These are phyloP conservation scores for Selaginella tamariscina DNA, from an alignment of 75 land plant species.

Conservation along the genomic window DNA sequence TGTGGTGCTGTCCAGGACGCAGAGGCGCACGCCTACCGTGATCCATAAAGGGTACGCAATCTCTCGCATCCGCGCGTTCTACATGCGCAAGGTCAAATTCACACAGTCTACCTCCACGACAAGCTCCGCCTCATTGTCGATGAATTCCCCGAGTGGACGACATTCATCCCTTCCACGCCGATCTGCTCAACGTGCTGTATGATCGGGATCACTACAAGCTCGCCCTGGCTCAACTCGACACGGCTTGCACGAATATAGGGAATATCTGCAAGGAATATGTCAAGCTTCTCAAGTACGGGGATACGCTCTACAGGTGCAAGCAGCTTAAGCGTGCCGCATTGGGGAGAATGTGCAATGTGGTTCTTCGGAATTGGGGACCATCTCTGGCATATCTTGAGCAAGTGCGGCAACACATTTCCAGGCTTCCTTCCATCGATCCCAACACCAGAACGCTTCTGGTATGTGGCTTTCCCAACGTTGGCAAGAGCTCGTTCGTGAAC, in stretches of 20 bases:
- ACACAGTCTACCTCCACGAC: background rate
- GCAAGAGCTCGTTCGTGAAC: background rate
- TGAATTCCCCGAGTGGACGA: background rate
- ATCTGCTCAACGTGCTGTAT: background rate
- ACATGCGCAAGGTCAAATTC: background rate
- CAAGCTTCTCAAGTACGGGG: background rate
- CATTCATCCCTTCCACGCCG: background rate
- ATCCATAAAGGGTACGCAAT: background rate
- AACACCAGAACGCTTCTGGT: background rate
- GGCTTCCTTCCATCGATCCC: constrained; percentile 1
- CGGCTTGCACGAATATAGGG: background rate
- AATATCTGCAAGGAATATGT: background rate
- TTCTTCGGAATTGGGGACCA: background rate
- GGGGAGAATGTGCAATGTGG: background rate
- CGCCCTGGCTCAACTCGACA: background rate
- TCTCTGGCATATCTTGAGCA: background rate
- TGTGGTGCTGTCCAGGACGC: background rate
- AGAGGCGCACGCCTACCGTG: background rate
- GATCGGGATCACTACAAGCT: too few species aligned
- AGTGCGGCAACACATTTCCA: background rate
- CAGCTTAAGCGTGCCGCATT: background rate
- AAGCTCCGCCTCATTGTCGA: background rate
- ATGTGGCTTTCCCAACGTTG: background rate
- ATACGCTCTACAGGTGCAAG: background rate
- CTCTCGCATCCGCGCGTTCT: background rate